Conservation (phyloP, 805 yeast genomes). For the Hanseniaspora thailandica region DNA sequence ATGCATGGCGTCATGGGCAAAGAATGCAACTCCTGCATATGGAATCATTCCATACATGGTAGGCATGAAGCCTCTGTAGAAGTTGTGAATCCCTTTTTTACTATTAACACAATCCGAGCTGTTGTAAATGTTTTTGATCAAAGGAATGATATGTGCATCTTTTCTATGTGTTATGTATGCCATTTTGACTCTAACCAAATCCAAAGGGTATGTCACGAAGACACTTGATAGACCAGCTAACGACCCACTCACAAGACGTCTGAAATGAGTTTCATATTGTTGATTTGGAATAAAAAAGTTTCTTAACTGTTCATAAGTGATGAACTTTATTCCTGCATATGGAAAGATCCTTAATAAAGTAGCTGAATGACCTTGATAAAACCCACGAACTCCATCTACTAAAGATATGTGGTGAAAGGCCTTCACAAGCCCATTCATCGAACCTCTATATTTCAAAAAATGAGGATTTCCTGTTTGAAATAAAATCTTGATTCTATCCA, state of each 20-base stretch:
- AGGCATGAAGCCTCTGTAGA: slow-evolving; percentile 88
- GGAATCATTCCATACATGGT: slow-evolving; percentile 94
- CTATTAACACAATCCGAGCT: slow-evolving; percentile 14
- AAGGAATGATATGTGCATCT: slow-evolving; percentile 22
- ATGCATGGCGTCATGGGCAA: slow-evolving; percentile 83
- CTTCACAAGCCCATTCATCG: slow-evolving; percentile 57
- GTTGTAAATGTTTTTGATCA: slow-evolving; percentile 25
- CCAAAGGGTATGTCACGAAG: slow-evolving; percentile 82
- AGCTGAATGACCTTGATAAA: slow-evolving; percentile 92
- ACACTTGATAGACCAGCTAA: slow-evolving; percentile 81
- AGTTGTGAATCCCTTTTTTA: slow-evolving; percentile 35
- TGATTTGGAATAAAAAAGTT: slow-evolving; percentile 64
- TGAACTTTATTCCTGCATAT: slow-evolving; percentile 92
- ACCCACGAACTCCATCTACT: slow-evolving; percentile 64
- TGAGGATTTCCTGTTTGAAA: slow-evolving; percentile 94
- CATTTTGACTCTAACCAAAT: slow-evolving; percentile 75
- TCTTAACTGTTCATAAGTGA: slow-evolving; percentile 87
- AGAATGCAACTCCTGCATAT: slow-evolving; percentile 93
- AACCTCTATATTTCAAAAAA: slow-evolving; percentile 67
- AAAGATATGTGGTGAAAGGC: slow-evolving; percentile 60
- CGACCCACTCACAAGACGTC: slow-evolving; percentile 81
- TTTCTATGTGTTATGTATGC: slow-evolving; percentile 65
- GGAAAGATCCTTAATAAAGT: slow-evolving; percentile 87
- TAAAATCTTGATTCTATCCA: slow-evolving; percentile 86
- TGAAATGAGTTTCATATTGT: slow-evolving; percentile 60